Conservation (phyloP, 768 basidiomycete species). For the Rhodotorula graminis region DNA sequence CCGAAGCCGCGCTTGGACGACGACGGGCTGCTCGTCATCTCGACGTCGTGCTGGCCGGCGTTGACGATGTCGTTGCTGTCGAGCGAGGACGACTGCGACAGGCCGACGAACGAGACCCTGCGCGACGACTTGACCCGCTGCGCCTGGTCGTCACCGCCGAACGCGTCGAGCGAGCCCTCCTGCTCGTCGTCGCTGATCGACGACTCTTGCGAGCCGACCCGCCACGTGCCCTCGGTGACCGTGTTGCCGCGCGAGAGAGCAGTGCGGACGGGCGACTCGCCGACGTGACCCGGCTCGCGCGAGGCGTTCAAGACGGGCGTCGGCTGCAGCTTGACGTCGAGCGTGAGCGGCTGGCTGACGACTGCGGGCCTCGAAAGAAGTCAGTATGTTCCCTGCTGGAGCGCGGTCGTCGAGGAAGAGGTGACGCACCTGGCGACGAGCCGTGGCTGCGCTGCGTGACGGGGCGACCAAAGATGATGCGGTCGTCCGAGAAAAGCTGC, state of each 20-base stretch:
- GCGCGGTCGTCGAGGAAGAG: neutral
- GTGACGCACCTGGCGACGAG: neutral
- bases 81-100: neutral
- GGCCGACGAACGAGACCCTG: neutral
- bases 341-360: neutral
- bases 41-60: neutral
- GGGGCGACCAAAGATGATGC: conserved; percentile 13
- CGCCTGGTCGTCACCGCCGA: neutral
- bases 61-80: too few relatives aligned
- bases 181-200: neutral
- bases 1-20: conserved; percentile 7
- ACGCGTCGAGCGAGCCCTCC: too few relatives aligned
- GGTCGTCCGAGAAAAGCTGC: conserved; percentile 5
- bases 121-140: neutral
- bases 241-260: neutral
- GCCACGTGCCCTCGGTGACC: neutral
- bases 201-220: neutral
- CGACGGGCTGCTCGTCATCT: neutral
- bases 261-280: neutral
- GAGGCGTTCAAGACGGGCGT: neutral
- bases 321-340: neutral
- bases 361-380: too few relatives aligned
- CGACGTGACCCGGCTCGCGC: too few relatives aligned
- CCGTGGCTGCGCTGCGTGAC: neutral
- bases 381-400: too few relatives aligned